Evolutionary conservation across 164 flowering plant species (phyloP), one percentile per base, ranked within the genome.

Genomic region (Vitis amurensis): DNA sequence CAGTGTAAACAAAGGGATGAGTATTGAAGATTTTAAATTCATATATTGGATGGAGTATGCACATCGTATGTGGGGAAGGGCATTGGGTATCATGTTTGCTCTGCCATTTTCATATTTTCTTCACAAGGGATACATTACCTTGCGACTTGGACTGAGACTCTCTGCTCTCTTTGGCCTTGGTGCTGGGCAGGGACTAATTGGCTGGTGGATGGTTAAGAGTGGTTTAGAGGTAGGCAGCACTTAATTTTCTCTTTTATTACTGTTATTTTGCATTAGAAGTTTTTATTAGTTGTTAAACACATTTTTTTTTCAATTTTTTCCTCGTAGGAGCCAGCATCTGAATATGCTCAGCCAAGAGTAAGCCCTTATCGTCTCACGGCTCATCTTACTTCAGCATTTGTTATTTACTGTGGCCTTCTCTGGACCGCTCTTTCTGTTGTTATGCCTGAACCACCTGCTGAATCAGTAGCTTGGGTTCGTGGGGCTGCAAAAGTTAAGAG

Each of bases 121-220:
- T 57, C 83, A 85, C 17, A 92, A 93, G 69, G 93, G 98, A 47
- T 95, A 81, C 71, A 91, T 95, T 52, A 91, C 94, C 29, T 44
- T 83, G 49, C 77, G 79, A 57, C 91, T 93, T 67, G 99, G 94
- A 68, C 71, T 86, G 73, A 91, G 87, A 77, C 92, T 93, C 50
- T 88, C 97, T 70, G 85, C 83, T 52, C 85, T 95, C n/a, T 91
- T 95, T 81, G 91, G 88, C 67, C 95, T 95, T 80, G 99, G 98
- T 73, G 99, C 90, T 78, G 99, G 90, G 47, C 98, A 95, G 77
- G 99, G 99, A 67, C 70, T 95, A n/a, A 88, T 93, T 78, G 98
- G 99, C 49, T 95, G 99, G 99, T 95, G 99, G 99, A 95, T 95
- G 99, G 99, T 95, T 29, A 95, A 95, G 79, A 95, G 99, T 87